Percentiles rank a stretch among this genome's conserved stretches.
Conservation (phyloP, 768 basidiomycete species). For the Amanita pallidorosea region DNA sequence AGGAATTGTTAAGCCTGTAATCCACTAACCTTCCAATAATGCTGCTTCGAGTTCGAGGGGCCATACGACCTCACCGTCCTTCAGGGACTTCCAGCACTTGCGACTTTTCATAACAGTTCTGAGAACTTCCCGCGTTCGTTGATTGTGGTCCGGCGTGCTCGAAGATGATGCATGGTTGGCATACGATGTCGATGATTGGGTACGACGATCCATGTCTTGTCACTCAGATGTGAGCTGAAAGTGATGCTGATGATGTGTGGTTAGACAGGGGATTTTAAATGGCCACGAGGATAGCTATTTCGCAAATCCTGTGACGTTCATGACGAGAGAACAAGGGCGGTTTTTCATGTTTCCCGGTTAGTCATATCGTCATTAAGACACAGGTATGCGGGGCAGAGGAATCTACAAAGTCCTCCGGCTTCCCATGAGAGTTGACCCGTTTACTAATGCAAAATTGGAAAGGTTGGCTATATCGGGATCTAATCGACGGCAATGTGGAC, state of each 20-base stretch:
- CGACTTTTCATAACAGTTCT: conserved; percentile 56
- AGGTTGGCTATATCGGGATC: not conserved
- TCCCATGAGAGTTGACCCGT: not conserved
- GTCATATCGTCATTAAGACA: conserved; percentile 4
- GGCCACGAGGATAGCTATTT: conserved; percentile 1
- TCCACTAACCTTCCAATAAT: conserved; percentile 52
- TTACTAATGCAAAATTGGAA: not conserved
- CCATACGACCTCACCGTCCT: conserved; percentile 71
- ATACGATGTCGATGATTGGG: not conserved
- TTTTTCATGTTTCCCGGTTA: conserved; percentile 2
- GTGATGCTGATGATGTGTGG: not conserved
- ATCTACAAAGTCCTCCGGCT: not conserved
- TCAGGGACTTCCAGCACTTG: conserved; percentile 68
- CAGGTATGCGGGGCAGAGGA: not conserved
- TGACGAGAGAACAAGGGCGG: not conserved
- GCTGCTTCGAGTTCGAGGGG: conserved; percentile 72
- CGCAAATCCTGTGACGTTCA: conserved; percentile 2
- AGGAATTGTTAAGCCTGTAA: not conserved
- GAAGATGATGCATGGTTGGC: not conserved
- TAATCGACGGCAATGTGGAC: not conserved
- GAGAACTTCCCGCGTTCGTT: conserved; percentile 37
- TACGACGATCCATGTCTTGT: not conserved
- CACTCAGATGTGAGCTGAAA: not conserved
- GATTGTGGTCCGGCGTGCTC: conserved; percentile 12
- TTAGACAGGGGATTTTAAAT: not conserved